Base-by-base conservation (phyloP, 139 green algal species). In the Mychonastes homosphaera region DNA sequence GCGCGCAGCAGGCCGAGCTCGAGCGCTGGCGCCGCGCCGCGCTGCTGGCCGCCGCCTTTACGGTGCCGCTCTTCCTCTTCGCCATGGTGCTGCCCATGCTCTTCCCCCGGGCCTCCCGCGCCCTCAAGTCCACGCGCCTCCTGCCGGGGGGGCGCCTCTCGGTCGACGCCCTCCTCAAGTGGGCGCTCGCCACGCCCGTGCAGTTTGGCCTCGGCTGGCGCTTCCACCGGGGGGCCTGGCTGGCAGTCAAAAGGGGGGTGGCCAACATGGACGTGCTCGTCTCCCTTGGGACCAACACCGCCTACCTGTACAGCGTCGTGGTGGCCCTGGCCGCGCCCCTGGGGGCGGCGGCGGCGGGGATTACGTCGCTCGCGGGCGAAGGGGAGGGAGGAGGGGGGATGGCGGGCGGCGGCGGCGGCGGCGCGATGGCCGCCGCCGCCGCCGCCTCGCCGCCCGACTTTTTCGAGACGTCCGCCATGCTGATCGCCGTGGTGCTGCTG, bases 201-300 rank as follows among this genome's bases (percentile, higher is more conserved):
- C 84, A 91, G 73, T 97, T 96, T 65, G 65, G 68, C 15, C 75
- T 96, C n/a, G 92, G 87, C 13, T 85, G 77, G 73, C 77, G 84
- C n/a, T 98, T 99, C 70, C 88, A 98, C 69, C 47, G 58, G 10
- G 89, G 87, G 29, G 89, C 91, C 0, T 86, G 63, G 30, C 82
- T 80, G 45, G 61, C 75, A 10, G 52, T 85, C 18, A 57, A 56
- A 29, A 43, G 74, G 19, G 68, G 84, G 27, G 74, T 69, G 23
- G 90, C 92, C 48, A 99, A 99, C 79, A 99, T 99, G 92, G 92
- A 98, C 56, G 83, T 98, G 34, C 80, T 99, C 24, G 86, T 99
- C 7, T 82, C 83, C 1, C 77, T 99, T 41, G 92, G 87, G 44
- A 98, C 91, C 39, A 91, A 87, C 52, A 87, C 88, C 29, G 78